Evolutionary conservation across 2,329 filamentous ascomycete species (phyloP), one percentile per base, ranked within the genome.

Genomic region (Delphinella strobiligena): DNA sequence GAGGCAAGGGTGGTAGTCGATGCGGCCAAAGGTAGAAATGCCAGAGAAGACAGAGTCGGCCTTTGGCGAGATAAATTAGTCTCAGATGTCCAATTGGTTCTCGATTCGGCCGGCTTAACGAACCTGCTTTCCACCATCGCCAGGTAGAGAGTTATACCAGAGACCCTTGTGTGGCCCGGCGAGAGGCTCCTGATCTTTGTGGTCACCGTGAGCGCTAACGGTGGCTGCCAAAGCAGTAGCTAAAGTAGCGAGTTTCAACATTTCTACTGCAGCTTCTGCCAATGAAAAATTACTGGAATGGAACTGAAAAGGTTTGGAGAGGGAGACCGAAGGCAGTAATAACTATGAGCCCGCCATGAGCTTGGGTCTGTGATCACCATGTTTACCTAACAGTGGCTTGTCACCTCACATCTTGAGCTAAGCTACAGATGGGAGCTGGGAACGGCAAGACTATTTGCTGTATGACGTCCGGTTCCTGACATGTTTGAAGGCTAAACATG

Each of bases 41-140:
- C 85, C 85, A 1, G 82, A 89, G 62, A 91, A 93, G 42, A 91
- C 83, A 1, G 83, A 87, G 58, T 93, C 84, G 44, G 84, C 84
- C 80, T 88, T 45, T 12, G 4, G n/a, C 16, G 16, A 10, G 10
- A 5, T n/a, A 19, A 17, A n/a, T 32, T 22, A n/a, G n/a, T n/a
- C n/a, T n/a, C n/a, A n/a, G n/a, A n/a, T n/a, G n/a, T n/a, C n/a
- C n/a, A n/a, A n/a, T n/a, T n/a, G n/a, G n/a, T n/a, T n/a, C n/a
- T n/a, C n/a, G n/a, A n/a, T n/a, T n/a, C 22, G 30, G 15, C 9
- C 11, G 42, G 40, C 41, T 18, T 11, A 16, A 9, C 64, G 36
- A 52, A 83, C 82, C 69, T 91, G 83, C 30, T 77, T 91, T 41
- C 84, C 85, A 18, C 85, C 84, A 60, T 91, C 85, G 27, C 84